Conservation (phyloP, 257 asterid species). For the Knoxia roxburghii region DNA sequence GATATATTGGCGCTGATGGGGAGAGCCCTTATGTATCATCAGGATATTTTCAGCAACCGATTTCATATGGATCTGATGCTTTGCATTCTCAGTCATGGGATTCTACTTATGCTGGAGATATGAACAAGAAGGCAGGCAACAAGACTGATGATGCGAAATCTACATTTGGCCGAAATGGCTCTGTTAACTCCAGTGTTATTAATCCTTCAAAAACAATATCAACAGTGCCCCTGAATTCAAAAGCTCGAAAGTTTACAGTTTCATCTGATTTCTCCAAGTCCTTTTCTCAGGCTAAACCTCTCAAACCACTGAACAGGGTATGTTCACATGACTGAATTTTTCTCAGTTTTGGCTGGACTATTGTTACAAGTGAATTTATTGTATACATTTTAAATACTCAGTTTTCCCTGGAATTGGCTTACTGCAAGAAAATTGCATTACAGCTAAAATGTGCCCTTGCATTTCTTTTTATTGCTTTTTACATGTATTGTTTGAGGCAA, state of each 20-base stretch:
- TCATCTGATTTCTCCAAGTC: constrained; percentile 38
- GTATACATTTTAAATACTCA: neutral
- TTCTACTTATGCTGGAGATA: constrained; percentile 40
- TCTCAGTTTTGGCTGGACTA: neutral
- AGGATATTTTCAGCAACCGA: constrained; percentile 42
- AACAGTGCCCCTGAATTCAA: constrained; percentile 34
- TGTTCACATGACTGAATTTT: neutral
- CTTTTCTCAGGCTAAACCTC: constrained; percentile 40
- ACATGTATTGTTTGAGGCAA: too few relatives aligned
- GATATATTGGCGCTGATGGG: constrained; percentile 50
- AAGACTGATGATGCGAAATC: constrained; percentile 37
- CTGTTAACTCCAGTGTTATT: constrained; percentile 39
- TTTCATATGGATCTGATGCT: constrained; percentile 49
- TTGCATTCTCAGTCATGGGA: constrained; percentile 47
- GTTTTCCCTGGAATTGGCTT: neutral
- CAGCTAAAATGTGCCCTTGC: neutral
- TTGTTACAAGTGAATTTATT: neutral
- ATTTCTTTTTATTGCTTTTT: neutral
- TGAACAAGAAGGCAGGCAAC: constrained; percentile 26
- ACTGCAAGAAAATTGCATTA: neutral
- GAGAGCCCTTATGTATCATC: constrained; percentile 47
- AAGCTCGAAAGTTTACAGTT: constrained; percentile 30
- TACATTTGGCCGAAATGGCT: constrained; percentile 32
- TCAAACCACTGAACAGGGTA: constrained; percentile 58
- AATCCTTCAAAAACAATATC: constrained; percentile 28